Evolutionary conservation across 257 asterid genomes (phyloP).

Genomic region (Nicotiana sylvestris): DNA sequence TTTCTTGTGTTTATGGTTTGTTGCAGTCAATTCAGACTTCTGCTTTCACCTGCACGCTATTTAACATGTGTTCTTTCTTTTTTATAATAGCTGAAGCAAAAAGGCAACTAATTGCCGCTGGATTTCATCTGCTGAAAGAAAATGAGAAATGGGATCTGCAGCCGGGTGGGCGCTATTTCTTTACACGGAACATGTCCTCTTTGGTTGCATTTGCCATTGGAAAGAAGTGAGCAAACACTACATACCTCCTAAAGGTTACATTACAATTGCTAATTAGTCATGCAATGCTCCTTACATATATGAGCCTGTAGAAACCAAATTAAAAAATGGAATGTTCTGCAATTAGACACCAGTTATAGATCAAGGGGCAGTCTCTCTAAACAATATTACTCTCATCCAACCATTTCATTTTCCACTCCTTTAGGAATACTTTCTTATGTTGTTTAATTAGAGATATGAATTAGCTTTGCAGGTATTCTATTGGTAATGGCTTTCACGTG

Average conservation of each 20-base stretch:
- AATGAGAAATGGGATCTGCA: slow-evolving; percentile 90
- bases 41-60: neutral
- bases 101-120: slow-evolving; percentile 78
- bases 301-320: neutral
- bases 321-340: neutral
- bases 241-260: slow-evolving; percentile 5
- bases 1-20: neutral
- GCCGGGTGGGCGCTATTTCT: slow-evolving; percentile 97
- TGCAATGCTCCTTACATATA: slow-evolving; percentile 10
- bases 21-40: neutral
- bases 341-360: neutral
- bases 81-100: slow-evolving; percentile 76
- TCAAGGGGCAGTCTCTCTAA: neutral
- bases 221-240: slow-evolving; percentile 60
- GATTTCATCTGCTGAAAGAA: slow-evolving; percentile 82
- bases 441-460: slow-evolving; percentile 19
- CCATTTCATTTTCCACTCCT: neutral
- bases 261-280: neutral
- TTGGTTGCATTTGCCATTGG: slow-evolving; percentile 95
- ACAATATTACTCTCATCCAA: neutral
- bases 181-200: slow-evolving; percentile 95
- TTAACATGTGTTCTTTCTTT: neutral
- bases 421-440: neutral
- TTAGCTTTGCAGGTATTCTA: slow-evolving; percentile 76
- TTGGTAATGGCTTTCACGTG: slow-evolving; percentile 82